phyloP scores from a whole-genome alignment of 768 basidiomycete genomes.

The Coprinopsis sp. region DNA sequence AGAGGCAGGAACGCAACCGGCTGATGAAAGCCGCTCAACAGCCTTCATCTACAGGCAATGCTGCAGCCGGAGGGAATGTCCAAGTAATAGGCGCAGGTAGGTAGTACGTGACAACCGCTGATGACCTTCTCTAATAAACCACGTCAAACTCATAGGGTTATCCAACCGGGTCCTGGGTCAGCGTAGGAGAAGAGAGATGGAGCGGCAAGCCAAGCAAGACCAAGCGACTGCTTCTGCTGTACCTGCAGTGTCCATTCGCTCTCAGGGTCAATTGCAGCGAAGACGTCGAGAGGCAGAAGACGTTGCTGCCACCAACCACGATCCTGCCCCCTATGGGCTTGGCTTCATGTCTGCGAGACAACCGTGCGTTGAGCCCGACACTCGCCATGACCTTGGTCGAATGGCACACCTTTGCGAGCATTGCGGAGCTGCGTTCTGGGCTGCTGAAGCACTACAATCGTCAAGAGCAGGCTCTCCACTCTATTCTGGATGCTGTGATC shows the following conservation, averaged over 20 bases:
- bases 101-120: too few relatives aligned
- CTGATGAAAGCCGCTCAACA: background rate
- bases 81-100: too few relatives aligned
- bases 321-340: background rate
- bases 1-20: constrained; percentile 5
- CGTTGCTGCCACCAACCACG: background rate
- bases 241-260: too few relatives aligned
- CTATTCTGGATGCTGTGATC: constrained; percentile 33
- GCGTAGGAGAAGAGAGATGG: too few relatives aligned
- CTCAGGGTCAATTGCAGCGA: too few relatives aligned
- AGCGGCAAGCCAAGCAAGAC: too few relatives aligned
- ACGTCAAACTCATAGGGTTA: too few relatives aligned
- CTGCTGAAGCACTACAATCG: constrained; percentile 19
- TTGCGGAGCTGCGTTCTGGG: constrained; percentile 36
- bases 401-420: constrained; percentile 31
- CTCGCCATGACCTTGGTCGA: constrained; percentile 25
- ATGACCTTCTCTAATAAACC: too few relatives aligned
- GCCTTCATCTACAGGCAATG: background rate
- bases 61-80: background rate
- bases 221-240: too few relatives aligned
- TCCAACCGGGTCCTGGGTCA: too few relatives aligned
- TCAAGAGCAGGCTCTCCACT: constrained; percentile 12
- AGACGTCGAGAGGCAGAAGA: too few relatives aligned
- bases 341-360: constrained; percentile 14
- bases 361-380: constrained; percentile 15